These are phyloP conservation scores for Teratosphaeriaceae sp. DNA, from an alignment of 2,329 filamentous ascomycete genomes.

Conservation along the genomic window DNA sequence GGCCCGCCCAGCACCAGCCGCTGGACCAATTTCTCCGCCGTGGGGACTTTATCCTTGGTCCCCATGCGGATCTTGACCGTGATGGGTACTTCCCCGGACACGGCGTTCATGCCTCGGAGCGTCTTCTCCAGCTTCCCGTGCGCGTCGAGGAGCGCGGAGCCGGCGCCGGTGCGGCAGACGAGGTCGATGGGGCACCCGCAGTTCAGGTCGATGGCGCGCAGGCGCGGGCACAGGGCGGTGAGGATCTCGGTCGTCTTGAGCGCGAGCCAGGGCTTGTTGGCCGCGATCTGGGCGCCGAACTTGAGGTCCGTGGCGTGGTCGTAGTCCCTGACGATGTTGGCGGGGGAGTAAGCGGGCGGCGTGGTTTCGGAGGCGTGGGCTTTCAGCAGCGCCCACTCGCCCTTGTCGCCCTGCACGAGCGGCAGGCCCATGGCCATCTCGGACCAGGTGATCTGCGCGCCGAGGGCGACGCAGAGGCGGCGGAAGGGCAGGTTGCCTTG, in stretches of 20 bases:
- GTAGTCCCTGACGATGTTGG: conserved; percentile 63
- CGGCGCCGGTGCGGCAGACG: conserved; percentile 79
- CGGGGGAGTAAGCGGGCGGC: conserved; percentile 60
- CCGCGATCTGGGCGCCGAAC: conserved; percentile 89
- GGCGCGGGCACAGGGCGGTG: conserved; percentile 66
- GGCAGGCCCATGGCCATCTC: conserved; percentile 96
- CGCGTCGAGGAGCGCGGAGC: conserved; percentile 85
- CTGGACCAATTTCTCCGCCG: conserved; percentile 72
- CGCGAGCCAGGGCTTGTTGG: conserved; percentile 84
- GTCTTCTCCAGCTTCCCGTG: conserved; percentile 89
- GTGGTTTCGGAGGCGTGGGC: conserved; percentile 76
- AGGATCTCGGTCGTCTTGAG: conserved; percentile 83
- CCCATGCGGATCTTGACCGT: conserved; percentile 94
- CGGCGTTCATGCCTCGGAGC: conserved; percentile 88
- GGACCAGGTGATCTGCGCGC: conserved; percentile 90
- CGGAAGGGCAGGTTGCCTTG: conserved; percentile 96
- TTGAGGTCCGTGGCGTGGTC: conserved; percentile 76
- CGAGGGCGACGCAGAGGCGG: conserved; percentile 79
- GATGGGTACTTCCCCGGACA: conserved; percentile 85
- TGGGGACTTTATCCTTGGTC: conserved; percentile 71
- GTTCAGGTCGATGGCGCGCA: conserved; percentile 91
- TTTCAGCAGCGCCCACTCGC: conserved; percentile 93
- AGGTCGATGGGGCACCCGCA: conserved; percentile 97
- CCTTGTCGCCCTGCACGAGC: conserved; percentile 79
- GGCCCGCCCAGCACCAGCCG: conserved; percentile 73